These are phyloP conservation scores for Leonotis leonurus DNA, from an alignment of 257 asterid species.

Conservation along the genomic window DNA sequence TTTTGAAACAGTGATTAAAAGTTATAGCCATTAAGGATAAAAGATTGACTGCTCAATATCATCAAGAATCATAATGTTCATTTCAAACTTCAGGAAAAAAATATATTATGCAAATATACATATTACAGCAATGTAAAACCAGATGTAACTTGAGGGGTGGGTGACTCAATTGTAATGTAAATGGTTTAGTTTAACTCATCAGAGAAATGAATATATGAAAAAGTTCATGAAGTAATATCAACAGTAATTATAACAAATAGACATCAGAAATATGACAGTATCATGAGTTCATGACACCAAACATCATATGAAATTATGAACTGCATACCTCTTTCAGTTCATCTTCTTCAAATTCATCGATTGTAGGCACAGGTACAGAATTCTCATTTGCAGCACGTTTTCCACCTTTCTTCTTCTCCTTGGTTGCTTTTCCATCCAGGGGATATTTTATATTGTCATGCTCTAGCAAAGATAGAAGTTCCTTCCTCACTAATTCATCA, in stretches of 20 bases:
- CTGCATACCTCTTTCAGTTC: constrained; percentile 70
- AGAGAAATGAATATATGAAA: background rate
- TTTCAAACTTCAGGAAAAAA: no score
- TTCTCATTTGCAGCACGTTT: constrained; percentile 47
- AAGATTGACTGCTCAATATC: background rate
- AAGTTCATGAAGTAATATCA: background rate
- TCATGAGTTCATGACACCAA: no score
- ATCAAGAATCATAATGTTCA: background rate
- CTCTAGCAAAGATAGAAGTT: constrained; percentile 78
- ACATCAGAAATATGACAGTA: no score
- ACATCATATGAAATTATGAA: background rate
- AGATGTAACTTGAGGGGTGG: background rate
- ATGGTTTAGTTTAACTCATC: background rate
- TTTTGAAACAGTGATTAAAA: no score
- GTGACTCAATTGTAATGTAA: no score
- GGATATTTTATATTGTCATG: constrained; percentile 92
- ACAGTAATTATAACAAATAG: no score
- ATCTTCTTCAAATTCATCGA: constrained; percentile 77
- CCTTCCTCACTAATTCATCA: constrained; percentile 80
- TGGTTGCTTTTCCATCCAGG: constrained; percentile 56
- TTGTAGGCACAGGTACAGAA: constrained; percentile 43
- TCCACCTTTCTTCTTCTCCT: constrained; percentile 77
- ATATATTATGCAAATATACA: no score
- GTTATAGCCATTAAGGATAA: no score
- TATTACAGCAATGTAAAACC: background rate